Percentiles rank a stretch among this genome's conserved stretches.
phyloP scores from a whole-genome alignment of 495 filamentous ascomycete genomes.

The Hyaloscypha finlandica region DNA sequence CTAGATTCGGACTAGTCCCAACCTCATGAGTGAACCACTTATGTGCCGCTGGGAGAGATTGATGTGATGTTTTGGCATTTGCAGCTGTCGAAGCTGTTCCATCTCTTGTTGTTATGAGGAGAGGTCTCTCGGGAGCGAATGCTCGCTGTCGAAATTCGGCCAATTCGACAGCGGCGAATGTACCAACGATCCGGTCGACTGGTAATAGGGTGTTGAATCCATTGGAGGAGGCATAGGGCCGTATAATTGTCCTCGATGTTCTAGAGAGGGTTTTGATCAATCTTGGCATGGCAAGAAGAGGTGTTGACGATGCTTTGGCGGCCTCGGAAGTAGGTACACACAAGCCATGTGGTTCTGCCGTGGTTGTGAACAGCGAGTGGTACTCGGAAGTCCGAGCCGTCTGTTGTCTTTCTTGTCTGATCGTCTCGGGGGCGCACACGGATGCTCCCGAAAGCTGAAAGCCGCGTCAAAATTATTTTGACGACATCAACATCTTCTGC shows the following conservation, averaged over 20 bases:
- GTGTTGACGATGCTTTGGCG: not conserved
- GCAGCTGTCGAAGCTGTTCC: not conserved
- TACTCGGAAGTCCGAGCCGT: not conserved
- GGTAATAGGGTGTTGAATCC: not conserved
- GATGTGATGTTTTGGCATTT: not conserved
- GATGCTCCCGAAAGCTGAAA: not conserved
- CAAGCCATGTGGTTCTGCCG: too few species aligned
- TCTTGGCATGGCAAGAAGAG: not conserved
- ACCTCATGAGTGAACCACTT: constrained; percentile 27
- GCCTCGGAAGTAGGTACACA: too few species aligned
- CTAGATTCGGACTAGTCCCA: not conserved
- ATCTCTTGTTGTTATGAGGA: constrained; percentile 24
- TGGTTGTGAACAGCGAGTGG: too few species aligned
- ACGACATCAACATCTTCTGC: not conserved
- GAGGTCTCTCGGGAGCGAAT: constrained; percentile 31
- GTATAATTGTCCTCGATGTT: not conserved
- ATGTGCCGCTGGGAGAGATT: constrained; percentile 22
- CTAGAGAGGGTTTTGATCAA: not conserved
- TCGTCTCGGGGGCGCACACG: not conserved
- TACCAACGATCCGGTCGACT: constrained; percentile 17
- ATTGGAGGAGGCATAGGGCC: not conserved
- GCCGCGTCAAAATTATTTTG: not conserved
- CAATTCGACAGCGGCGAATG: constrained; percentile 23
- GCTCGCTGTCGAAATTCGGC: constrained; percentile 28
- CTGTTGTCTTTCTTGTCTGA: not conserved